Percentiles rank a stretch among this genome's conserved stretches.
These are phyloP conservation scores for Fusarium albidum DNA, from an alignment of 2,329 filamentous ascomycete species.

Conservation along the genomic window DNA sequence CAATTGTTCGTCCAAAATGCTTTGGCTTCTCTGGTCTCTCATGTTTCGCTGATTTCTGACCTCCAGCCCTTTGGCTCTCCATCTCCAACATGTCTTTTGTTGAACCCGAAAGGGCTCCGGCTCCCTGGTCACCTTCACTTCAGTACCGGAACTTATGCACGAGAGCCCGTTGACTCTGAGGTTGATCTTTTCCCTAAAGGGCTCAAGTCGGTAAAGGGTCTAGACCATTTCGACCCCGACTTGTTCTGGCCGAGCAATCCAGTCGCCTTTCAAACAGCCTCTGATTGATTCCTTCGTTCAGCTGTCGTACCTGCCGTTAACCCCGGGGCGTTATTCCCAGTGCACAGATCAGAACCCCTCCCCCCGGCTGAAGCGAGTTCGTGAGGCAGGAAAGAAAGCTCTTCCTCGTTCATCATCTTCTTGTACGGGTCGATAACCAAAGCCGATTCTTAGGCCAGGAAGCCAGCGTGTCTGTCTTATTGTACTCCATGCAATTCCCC, in stretches of 20 bases:
- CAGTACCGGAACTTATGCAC: constrained; percentile 19
- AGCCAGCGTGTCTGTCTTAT: background rate
- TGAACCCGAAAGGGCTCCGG: constrained; percentile 4
- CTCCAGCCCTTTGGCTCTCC: background rate
- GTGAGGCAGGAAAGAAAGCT: background rate
- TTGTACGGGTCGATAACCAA: background rate
- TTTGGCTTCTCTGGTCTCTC: too few species aligned
- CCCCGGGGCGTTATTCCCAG: constrained; percentile 27
- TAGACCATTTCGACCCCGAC: constrained; percentile 28
- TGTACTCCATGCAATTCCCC: too few species aligned
- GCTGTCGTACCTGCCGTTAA: constrained; percentile 1
- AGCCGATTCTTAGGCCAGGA: background rate
- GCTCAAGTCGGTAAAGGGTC: constrained; percentile 19
- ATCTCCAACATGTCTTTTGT: constrained; percentile 1
- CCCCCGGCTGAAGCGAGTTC: constrained; percentile 4
- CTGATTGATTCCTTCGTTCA: constrained; percentile 5
- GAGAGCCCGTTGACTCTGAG: constrained; percentile 14
- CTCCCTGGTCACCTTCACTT: constrained; percentile 1
- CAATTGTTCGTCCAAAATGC: too few species aligned
- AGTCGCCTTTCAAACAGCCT: constrained; percentile 5
- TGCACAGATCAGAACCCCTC: constrained; percentile 19
- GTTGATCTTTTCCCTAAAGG: constrained; percentile 27
- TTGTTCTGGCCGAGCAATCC: constrained; percentile 1
- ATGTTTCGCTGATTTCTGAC: background rate
- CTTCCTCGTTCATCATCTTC: background rate